Evolutionary conservation across 208 protist species (phyloP), one percentile per base, ranked within the genome.

Genomic region (Trichomonas vaginalis): DNA sequence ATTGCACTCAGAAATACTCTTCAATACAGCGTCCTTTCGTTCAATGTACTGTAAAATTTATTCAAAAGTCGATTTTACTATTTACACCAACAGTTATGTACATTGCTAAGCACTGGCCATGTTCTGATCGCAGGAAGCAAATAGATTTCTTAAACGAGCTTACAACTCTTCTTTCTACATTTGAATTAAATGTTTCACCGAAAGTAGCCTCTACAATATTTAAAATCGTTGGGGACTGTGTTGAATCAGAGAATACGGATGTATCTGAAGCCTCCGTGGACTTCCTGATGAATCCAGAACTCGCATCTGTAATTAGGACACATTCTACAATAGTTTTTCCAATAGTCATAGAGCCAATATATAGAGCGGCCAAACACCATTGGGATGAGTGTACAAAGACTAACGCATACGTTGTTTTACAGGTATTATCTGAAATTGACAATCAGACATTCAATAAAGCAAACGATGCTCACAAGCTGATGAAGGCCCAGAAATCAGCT

Each of bases 371-470:
- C n/a, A 35, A 92, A 27, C 42, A 92, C 39, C 86, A 92, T 47
- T 92, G 86, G 86, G 86, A 92, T 92, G 86, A 92, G 9, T 92
- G 86, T 39, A 92, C 46, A 51, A 48, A 45, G 21, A 92, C 86
- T 4, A 92, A 92, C 39, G 86, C 86, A 39, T 51, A 48, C 37
- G 86, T 92, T 14, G 45, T 45, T 51, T 51, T 92, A 32, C 86
- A 92, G 27, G 35, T 27, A 15, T 51, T 92, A 15, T 92, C 86
- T 39, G 86, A 92, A 51, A 48, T 92, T 8, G 86, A 92, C 39
- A 56, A 48, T 10, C 17, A 48, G 17, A 40, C 37, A 17, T 92
- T 92, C 46, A 51, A 48, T 21, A 48, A 92, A 15, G 45, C 27
- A 37, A 92, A 92, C 27, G 86, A 92, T 9, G 17, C 40, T 17